Evolutionary conservation across 148 eudicot species (phyloP), one percentile per base, ranked within the genome.

Genomic region (Camellia granthamiana): DNA sequence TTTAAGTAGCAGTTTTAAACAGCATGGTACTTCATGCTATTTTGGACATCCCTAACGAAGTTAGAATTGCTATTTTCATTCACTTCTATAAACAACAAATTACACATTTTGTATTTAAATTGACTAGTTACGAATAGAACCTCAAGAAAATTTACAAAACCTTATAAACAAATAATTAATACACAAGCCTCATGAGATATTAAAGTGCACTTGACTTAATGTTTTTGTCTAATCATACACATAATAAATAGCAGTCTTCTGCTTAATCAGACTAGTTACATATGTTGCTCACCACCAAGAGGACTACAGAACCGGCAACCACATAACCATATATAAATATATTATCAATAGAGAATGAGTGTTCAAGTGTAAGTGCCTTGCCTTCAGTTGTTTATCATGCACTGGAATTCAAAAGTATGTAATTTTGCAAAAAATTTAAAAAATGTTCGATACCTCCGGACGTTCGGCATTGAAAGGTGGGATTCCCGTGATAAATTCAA

Each of bases 391-490:
- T 63, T 15, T 49, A 9, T 51, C 80, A 78, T 67, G 52, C 73
- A 16, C 52, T 38, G 19, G 74, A 76, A n/a, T 12, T 59, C 6
- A 15, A 30, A 10, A 55, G 62, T 18, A 63, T 0, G 46, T 62
- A 73, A 6, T 44, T 43, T 3, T 58, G 43, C 61, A 68, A 51
- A 16, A 77, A 60, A 14, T 63, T 66, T 15, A 72, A 56, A 72
- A 19, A 74, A 69, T 59, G 64, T 6, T 2, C 23, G 55, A 75
- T 87, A 91, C 94, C 94, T 89, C 94, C 1, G 92, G 92, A 85
- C 61, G 79, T 73, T 89, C 89, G 51, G 86, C 89, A 76, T 66
- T 80, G 82, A 91, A 91, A 65, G 94, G 92, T 54, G 94, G 92
- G 73, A 82, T 68, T 78, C 94, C 94, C 19, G 89, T 87, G 44